A percentile compares a stretch with the other conserved stretches of the same genome.
These are phyloP conservation scores for Rhizopus stolonifer DNA, from an alignment of 371 early-diverging fungal genomes.

Conservation along the genomic window DNA sequence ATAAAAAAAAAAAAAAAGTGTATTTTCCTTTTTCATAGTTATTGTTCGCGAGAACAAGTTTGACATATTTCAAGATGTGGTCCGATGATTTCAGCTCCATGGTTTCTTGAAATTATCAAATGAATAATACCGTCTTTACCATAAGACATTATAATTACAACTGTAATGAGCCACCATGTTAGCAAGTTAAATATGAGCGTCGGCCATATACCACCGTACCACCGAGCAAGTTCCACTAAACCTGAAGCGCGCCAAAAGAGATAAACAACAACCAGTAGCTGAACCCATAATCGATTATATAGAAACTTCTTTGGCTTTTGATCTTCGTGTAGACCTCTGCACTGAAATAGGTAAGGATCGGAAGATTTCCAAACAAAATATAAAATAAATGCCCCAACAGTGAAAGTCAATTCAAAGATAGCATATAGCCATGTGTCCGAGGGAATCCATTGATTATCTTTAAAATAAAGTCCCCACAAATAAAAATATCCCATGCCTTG, in stretches of 20 bases:
- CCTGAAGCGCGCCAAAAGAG: slow-evolving; percentile 43
- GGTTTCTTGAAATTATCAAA: background rate
- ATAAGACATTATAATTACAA: slow-evolving; percentile 11
- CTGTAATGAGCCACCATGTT: slow-evolving; percentile 24
- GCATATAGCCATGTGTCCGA: slow-evolving; percentile 79
- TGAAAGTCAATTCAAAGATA: slow-evolving; percentile 44
- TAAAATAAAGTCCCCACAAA: slow-evolving; percentile 57
- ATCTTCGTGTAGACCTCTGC: slow-evolving; percentile 7
- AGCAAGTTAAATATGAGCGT: slow-evolving; percentile 27
- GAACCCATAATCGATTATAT: slow-evolving; percentile 36
- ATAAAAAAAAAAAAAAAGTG: background rate
- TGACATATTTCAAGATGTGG: slow-evolving; percentile 2
- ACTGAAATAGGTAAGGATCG: slow-evolving; percentile 1
- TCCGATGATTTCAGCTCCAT: background rate
- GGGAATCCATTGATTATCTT: slow-evolving; percentile 68
- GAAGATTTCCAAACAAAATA: slow-evolving; percentile 37
- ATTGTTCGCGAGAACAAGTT: background rate
- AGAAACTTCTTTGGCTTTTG: slow-evolving; percentile 9
- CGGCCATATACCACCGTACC: slow-evolving; percentile 46
- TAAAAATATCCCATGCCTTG: slow-evolving; percentile 57
- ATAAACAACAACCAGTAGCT: slow-evolving; percentile 23
- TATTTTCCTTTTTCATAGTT: background rate
- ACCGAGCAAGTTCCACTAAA: slow-evolving; percentile 29
- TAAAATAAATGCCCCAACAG: slow-evolving; percentile 46
- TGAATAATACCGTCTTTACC: slow-evolving; percentile 21